phyloP scores from a whole-genome alignment of 2,329 filamentous ascomycete species.

The Fusarium sp. region DNA sequence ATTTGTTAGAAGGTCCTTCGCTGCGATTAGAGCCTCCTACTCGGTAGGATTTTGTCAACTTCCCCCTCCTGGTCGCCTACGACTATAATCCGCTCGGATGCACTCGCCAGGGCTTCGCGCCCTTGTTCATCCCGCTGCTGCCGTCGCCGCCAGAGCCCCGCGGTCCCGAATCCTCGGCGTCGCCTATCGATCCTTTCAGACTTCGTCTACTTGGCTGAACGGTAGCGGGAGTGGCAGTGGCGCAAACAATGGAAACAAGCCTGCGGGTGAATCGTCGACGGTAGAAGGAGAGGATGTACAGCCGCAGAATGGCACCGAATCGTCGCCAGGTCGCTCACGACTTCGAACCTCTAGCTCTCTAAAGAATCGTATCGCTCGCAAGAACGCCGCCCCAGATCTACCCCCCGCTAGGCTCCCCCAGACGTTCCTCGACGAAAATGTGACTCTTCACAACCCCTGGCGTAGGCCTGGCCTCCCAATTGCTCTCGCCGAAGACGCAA shows the following conservation, averaged over 20 bases:
- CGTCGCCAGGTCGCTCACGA: slow-evolving; percentile 42
- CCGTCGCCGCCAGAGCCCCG: slow-evolving; percentile 40
- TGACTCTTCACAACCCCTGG: slow-evolving; percentile 48
- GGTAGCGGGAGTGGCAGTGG: slow-evolving; percentile 24
- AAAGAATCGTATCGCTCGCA: slow-evolving; percentile 47
- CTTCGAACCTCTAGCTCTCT: slow-evolving; percentile 37
- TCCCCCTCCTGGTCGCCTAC: slow-evolving; percentile 8
- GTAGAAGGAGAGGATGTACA: slow-evolving; percentile 44
- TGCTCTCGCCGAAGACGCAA: slow-evolving; percentile 47
- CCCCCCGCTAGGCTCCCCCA: slow-evolving; percentile 64
- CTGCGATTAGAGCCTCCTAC: neutral
- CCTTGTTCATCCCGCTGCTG: slow-evolving; percentile 42
- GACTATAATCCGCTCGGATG: slow-evolving; percentile 45
- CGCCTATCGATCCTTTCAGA: slow-evolving; percentile 38
- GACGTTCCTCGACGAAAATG: slow-evolving; percentile 63
- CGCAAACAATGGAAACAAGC: slow-evolving; percentile 42
- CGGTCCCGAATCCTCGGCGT: slow-evolving; percentile 28
- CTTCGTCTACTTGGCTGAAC: slow-evolving; percentile 31
- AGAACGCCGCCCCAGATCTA: slow-evolving; percentile 51
- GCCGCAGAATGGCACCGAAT: slow-evolving; percentile 43
- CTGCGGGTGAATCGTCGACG: slow-evolving; percentile 40
- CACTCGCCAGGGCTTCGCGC: slow-evolving; percentile 44
- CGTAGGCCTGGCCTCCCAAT: slow-evolving; percentile 44
- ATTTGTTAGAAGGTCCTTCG: slow-evolving; percentile 18
- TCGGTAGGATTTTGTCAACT: neutral